Base-by-base conservation (phyloP, 441 rosid species). In the Lagerstroemia fauriei region DNA sequence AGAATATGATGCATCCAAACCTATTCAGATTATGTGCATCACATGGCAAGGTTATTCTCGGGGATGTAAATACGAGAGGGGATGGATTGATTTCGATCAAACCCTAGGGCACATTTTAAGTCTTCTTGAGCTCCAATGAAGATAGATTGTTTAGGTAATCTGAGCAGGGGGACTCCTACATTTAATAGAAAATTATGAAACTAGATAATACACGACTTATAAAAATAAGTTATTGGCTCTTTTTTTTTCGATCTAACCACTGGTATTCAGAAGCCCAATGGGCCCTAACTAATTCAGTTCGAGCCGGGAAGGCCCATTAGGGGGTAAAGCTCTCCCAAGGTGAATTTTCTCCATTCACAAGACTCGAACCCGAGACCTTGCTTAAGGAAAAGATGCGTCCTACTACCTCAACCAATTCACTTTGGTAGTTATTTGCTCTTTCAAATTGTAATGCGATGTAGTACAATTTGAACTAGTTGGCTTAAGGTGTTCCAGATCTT, bases 131-230 rank as follows among this genome's bases (percentile, higher is more conserved):
- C 81, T 87, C 75, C 78, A 90, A 87, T 46, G 92, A 92, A 63
- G 92, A 90, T 79, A 90, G 84, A 73, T 79, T 92, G 90, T 89
- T 87, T 17, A 85, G 25, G 75, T 68, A 89, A 84, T 87, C 86
- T 9, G 89, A 84, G 79, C 86, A 89, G 5, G 92, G 94, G 29
- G 94, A 90, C 79, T 89, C 91, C 93, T 90, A 86, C 83, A 83
- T 73, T 50, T 74, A 83, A 77, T 12, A n/a, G 73, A 41, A 44
- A 41, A 78, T 75, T 78, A 66, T 27, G 48, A 31, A 78, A 81
- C 75, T 14, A 57, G 34, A 41, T 57, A 22, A 53, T 38, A 46
- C 53, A 63, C 48, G 75, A 65, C 31, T 75, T 32, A 32, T 25
- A n/a, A 24, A 61, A 57, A 9, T 41, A 75, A 25, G 66, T 16